A percentile compares a stretch with the other conserved stretches of the same genome.
These are phyloP conservation scores for Seminavis robusta DNA, from an alignment of 108 stramenopile genomes.

Conservation along the genomic window DNA sequence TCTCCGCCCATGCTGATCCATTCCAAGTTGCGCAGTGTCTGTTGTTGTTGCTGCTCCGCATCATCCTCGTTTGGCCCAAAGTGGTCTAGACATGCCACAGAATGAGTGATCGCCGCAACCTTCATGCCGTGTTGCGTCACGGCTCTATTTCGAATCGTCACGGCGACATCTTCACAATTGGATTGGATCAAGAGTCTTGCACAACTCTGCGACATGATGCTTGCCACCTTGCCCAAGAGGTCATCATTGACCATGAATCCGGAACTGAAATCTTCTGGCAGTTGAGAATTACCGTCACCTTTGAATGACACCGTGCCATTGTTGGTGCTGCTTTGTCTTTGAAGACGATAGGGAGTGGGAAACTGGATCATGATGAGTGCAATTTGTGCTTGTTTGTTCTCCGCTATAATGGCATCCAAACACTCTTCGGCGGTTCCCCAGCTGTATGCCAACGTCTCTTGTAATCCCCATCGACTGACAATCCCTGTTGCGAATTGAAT, in stretches of 20 bases:
- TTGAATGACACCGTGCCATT: no score
- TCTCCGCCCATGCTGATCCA: conserved; percentile 59
- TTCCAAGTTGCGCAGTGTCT: conserved; percentile 42
- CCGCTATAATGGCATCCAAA: conserved; percentile 26
- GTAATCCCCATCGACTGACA: conserved; percentile 44
- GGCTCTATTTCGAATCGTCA: conserved; percentile 53
- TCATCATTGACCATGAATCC: conserved; percentile 71
- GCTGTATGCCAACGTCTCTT: conserved; percentile 29
- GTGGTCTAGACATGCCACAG: conserved; percentile 3
- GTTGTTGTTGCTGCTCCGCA: conserved; percentile 11
- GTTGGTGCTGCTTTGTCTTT: neutral
- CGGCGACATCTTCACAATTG: conserved; percentile 81
- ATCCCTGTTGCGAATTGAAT: conserved; percentile 56
- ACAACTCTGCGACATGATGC: neutral
- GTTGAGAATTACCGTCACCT: conserved; percentile 51
- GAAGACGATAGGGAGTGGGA: conserved; percentile 66
- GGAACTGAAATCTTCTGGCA: conserved; percentile 38
- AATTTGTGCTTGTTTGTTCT: conserved; percentile 54
- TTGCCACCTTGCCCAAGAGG: conserved; percentile 28
- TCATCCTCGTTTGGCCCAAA: neutral
- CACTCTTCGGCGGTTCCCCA: conserved; percentile 52
- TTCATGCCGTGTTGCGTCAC: conserved; percentile 31
- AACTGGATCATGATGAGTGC: conserved; percentile 60
- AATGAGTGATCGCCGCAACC: neutral
- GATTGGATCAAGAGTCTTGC: conserved; percentile 59